Percentiles rank a stretch among this genome's conserved stretches.
phyloP scores from a whole-genome alignment of 2,329 filamentous ascomycete genomes.

The Penicillium sp. region DNA sequence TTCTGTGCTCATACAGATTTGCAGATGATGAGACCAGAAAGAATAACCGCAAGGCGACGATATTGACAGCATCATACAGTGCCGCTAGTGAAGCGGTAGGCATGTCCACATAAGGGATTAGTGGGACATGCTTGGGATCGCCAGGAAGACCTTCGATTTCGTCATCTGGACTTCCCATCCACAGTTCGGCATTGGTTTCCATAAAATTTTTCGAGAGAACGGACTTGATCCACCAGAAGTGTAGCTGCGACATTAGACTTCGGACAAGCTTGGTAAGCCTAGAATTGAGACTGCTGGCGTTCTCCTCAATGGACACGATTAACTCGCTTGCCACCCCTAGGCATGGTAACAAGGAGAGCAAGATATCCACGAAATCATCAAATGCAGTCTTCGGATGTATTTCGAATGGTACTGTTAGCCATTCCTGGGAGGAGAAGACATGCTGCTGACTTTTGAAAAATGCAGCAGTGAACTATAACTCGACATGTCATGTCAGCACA shows the following conservation, averaged over 20 bases:
- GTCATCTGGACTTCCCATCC: background rate
- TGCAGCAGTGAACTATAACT: conserved; percentile 8
- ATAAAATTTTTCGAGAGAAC: background rate
- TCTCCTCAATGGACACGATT: background rate
- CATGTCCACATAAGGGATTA: conserved; percentile 11
- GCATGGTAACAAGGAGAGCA: conserved; percentile 9
- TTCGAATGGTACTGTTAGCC: conserved; percentile 9
- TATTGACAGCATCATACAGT: conserved; percentile 8
- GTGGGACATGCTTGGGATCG: conserved; percentile 4
- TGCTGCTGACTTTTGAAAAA: conserved; percentile 9
- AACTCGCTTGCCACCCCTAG: conserved; percentile 1
- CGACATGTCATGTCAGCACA: background rate
- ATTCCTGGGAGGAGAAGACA: conserved; percentile 4
- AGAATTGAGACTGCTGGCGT: background rate
- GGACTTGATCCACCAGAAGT: conserved; percentile 8
- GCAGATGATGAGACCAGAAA: background rate
- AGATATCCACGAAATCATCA: conserved; percentile 9
- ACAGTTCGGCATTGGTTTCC: background rate
- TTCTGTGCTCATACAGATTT: conserved; percentile 10
- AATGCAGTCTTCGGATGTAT: conserved; percentile 9
- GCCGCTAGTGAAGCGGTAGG: conserved; percentile 9
- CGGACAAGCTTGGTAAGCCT: background rate
- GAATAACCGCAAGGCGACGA: conserved; percentile 2
- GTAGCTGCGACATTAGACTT: background rate
- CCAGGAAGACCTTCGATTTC: background rate